A percentile compares a stretch with the other conserved stretches of the same genome.
phyloP scores from a whole-genome alignment of 2,329 filamentous ascomycete genomes.

The Neoarthrinium moseri region DNA sequence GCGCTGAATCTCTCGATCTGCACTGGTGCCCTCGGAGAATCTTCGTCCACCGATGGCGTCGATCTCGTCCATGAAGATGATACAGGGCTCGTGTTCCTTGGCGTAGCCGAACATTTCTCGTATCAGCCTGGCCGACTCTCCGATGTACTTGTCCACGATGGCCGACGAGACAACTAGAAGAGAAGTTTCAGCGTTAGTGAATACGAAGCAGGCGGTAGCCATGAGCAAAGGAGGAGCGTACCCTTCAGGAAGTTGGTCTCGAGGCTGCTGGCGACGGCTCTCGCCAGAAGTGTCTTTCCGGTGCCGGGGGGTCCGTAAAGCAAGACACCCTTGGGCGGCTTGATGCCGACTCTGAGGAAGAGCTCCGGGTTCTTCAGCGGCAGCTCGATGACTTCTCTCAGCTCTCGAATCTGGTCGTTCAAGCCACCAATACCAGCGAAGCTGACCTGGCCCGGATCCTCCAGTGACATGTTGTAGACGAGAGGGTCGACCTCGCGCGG shows the following conservation, averaged over 20 bases:
- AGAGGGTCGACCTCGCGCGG: slow-evolving; percentile 97
- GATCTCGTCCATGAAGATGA: slow-evolving; percentile 99
- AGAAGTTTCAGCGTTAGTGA: slow-evolving; percentile 13
- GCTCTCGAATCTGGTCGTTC: slow-evolving; percentile 96
- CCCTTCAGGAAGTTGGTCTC: slow-evolving; percentile 99
- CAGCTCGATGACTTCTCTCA: slow-evolving; percentile 96
- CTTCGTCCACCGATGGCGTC: slow-evolving; percentile 95
- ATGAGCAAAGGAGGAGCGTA: no score
- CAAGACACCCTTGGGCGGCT: slow-evolving; percentile 95
- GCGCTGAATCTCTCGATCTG: slow-evolving; percentile 96
- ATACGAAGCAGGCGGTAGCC: background rate
- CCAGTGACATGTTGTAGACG: slow-evolving; percentile 99
- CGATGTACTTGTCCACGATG: slow-evolving; percentile 99
- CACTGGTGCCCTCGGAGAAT: slow-evolving; percentile 96
- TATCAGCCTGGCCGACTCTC: slow-evolving; percentile 94
- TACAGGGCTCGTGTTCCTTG: slow-evolving; percentile 98
- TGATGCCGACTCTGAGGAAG: slow-evolving; percentile 95
- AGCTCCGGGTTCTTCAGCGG: slow-evolving; percentile 98
- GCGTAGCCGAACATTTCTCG: slow-evolving; percentile 99
- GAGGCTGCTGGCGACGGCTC: slow-evolving; percentile 91
- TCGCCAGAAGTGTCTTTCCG: slow-evolving; percentile 90
- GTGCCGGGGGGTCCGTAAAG: slow-evolving; percentile 96
- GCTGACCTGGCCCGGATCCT: slow-evolving; percentile 96
- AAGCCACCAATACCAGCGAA: slow-evolving; percentile 96
- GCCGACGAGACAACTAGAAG: slow-evolving; percentile 87